Evolutionary conservation across 139 green algal genomes (phyloP), one percentile per base, ranked within the genome.

Genomic region (Desmodesmus armatus): DNA sequence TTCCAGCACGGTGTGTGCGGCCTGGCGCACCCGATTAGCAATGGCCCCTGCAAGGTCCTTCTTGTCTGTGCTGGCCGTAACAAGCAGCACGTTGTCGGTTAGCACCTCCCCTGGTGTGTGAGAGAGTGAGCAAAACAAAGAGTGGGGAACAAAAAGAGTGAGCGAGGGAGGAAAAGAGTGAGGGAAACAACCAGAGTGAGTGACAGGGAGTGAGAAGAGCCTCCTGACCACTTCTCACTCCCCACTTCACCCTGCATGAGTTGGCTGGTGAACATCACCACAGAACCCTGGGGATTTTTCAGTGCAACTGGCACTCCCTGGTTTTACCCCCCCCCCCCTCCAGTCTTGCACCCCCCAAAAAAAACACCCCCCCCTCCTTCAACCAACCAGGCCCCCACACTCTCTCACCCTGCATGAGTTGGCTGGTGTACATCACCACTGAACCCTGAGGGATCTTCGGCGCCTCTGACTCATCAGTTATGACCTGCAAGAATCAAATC

Each of bases 341-440:
- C 47, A 21, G 9, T 55, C 13, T 13, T 13, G 9, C 7, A 7
- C 47, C 7, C 47, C 47, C 7, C 47, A 7, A 55, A 55, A 7
- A 55, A 7, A 55, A 13, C 47, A 21, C 9, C 47, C 66, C 7
- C 66, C n/a, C 31, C 19, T 17, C n/a, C 31, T 27, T 5, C 6
- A 7, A 41, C 29, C 4, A 23, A 33, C 41, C 5, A 5, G 29
- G 31, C 29, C 5, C n/a, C 31, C 7, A 6, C 66, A 44, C 7
- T 6, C 3, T 11, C 65, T 21, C 33, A 85, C 79, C 79, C 35
- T 55, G 41, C 63, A 75, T 75, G 44, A 85, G 67, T 13, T 75
- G 79, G 4, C 65, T 62, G 2, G 79, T 77, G 79, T 85, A 85
- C 62, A 85, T 55, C 6, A 85, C 79, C 62, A 75, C 67, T 2